Evolutionary conservation across 116 monocot genomes (phyloP).

Genomic region (Posidonia oceanica): DNA sequence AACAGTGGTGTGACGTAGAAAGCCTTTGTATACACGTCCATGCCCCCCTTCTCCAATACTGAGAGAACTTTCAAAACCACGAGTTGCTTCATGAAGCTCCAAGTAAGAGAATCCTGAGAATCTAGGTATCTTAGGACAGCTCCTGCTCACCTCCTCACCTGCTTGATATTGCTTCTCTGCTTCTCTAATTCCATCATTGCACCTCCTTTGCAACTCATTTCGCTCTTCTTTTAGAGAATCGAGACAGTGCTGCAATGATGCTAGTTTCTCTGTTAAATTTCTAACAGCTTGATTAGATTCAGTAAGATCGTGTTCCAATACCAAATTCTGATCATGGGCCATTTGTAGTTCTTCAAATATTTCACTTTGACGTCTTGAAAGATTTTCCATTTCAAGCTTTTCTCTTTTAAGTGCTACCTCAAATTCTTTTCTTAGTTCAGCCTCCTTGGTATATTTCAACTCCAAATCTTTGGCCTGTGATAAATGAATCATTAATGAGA

Average conservation of each 20-base stretch:
- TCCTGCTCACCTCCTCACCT: slow-evolving; percentile 12
- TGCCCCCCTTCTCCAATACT: slow-evolving; percentile 72
- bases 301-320: neutral
- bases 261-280: too few species aligned
- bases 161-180: slow-evolving; percentile 16
- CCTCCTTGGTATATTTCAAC: slow-evolving; percentile 16
- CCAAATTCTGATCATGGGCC: slow-evolving; percentile 16
- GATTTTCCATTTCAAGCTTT: slow-evolving; percentile 18
- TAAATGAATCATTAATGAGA: neutral
- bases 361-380: slow-evolving; percentile 17
- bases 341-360: slow-evolving; percentile 20
- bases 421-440: slow-evolving; percentile 26
- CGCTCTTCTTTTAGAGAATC: slow-evolving; percentile 9
- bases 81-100: slow-evolving; percentile 47
- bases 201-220: slow-evolving; percentile 7
- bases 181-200: slow-evolving; percentile 23
- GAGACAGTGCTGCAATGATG: slow-evolving; percentile 7
- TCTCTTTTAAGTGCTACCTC: slow-evolving; percentile 17
- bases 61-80: slow-evolving; percentile 29
- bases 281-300: too few species aligned
- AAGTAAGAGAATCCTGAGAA: slow-evolving; percentile 36
- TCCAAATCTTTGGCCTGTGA: slow-evolving; percentile 33
- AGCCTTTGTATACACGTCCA: slow-evolving; percentile 57
- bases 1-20: slow-evolving; percentile 41
- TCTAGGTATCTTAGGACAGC: neutral